A percentile compares a stretch with the other conserved stretches of the same genome.
These are phyloP conservation scores for Alternaria tenuissima DNA, from an alignment of 2,329 filamentous ascomycete species.

Conservation along the genomic window DNA sequence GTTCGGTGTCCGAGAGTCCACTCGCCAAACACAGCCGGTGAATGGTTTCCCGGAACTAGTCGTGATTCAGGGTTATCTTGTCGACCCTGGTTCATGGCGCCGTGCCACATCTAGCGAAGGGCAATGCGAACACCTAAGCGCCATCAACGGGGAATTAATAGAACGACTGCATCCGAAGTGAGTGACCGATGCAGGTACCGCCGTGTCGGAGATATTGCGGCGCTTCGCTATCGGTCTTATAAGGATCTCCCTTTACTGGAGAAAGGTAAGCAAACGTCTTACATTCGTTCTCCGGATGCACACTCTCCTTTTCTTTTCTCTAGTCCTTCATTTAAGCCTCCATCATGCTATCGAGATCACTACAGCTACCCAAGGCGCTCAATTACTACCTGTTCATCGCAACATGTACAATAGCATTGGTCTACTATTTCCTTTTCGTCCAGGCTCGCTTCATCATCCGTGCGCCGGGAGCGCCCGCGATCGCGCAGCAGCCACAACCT, in stretches of 20 bases:
- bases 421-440: slow-evolving; percentile 9
- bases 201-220: background rate
- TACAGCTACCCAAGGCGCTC: slow-evolving; percentile 1
- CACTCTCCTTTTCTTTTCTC: background rate
- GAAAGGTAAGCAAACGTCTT: background rate
- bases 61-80: background rate
- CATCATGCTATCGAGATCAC: slow-evolving; percentile 2
- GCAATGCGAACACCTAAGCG: background rate
- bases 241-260: background rate
- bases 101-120: background rate
- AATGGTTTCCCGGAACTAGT: background rate
- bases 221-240: background rate
- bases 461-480: background rate
- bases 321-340: background rate
- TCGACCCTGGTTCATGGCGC: background rate
- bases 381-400: slow-evolving; percentile 7
- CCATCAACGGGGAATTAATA: background rate
- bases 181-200: background rate
- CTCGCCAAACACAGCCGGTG: no score
- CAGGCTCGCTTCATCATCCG: background rate
- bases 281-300: no score
- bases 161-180: background rate
- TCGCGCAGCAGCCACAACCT: background rate
- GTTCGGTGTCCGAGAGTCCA: no score
- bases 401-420: slow-evolving; percentile 2